Conservation (phyloP, 331 rosid genomes). For the Malus hybrid region DNA sequence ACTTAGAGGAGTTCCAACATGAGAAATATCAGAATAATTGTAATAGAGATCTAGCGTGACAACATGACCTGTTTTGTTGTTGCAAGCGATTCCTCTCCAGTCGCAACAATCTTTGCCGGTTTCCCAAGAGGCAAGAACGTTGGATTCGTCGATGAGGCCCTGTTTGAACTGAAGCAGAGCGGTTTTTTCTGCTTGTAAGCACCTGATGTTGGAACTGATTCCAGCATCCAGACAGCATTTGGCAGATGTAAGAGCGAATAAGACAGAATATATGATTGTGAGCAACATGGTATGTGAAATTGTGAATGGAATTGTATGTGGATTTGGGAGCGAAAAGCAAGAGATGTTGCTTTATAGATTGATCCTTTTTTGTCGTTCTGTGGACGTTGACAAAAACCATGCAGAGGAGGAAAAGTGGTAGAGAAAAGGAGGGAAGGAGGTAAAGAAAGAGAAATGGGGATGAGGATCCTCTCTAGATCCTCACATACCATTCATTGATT, state of each 20-base stretch:
- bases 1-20: neutral
- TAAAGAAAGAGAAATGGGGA: too few species aligned
- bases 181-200: slow-evolving; percentile 17
- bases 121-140: slow-evolving; percentile 27
- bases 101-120: slow-evolving; percentile 29
- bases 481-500: too few species aligned
- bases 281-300: neutral
- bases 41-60: slow-evolving; percentile 1
- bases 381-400: neutral
- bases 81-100: slow-evolving; percentile 27
- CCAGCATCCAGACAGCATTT: neutral
- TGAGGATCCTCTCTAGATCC: too few species aligned
- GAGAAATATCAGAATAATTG: neutral
- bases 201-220: slow-evolving; percentile 3
- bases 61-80: slow-evolving; percentile 26
- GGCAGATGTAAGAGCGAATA: neutral
- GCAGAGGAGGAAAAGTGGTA: neutral
- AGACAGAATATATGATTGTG: neutral
- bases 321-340: neutral
- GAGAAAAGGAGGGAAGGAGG: neutral
- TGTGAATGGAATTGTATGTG: neutral
- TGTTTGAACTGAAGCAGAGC: slow-evolving; percentile 37
- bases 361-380: neutral
- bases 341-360: too few species aligned
- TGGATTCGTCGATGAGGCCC: neutral